Conservation (phyloP, 768 basidiomycete species). For the Boletus patriciae region DNA sequence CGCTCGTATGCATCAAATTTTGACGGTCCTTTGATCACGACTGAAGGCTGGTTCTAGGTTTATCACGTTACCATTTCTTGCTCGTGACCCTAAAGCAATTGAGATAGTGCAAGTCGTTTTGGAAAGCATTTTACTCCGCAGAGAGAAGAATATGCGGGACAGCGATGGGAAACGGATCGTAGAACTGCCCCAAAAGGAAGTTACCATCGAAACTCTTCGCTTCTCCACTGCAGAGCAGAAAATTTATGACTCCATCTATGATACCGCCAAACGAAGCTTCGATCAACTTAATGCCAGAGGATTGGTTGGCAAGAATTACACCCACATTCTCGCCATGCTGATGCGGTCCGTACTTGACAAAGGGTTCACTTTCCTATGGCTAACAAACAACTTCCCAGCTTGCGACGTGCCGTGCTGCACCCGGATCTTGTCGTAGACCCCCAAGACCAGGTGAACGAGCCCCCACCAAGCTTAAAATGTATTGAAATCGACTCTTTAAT, state of each 20-base stretch:
- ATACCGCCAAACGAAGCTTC: conserved; percentile 76
- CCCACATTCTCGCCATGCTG: conserved; percentile 89
- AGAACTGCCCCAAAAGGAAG: conserved; percentile 84
- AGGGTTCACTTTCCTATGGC: not conserved
- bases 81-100: conserved; percentile 87
- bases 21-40: not conserved
- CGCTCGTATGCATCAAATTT: conserved; percentile 57
- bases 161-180: conserved; percentile 84
- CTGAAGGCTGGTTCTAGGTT: conserved; percentile 50
- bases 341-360: conserved; percentile 64
- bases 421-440: conserved; percentile 74
- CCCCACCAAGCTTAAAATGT: conserved; percentile 35
- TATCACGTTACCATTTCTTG: conserved; percentile 89
- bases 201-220: conserved; percentile 67
- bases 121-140: conserved; percentile 79
- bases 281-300: conserved; percentile 79
- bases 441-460: conserved; percentile 40
- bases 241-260: conserved; percentile 87
- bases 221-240: conserved; percentile 80
- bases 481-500: conserved; percentile 63
- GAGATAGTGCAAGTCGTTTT: conserved; percentile 95
- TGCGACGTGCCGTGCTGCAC: conserved; percentile 92
- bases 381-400: conserved; percentile 40
- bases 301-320: conserved; percentile 74
- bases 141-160: conserved; percentile 94